Base-by-base conservation (phyloP, 108 stramenopile species). In the Stephanodiscus minutulus region DNA sequence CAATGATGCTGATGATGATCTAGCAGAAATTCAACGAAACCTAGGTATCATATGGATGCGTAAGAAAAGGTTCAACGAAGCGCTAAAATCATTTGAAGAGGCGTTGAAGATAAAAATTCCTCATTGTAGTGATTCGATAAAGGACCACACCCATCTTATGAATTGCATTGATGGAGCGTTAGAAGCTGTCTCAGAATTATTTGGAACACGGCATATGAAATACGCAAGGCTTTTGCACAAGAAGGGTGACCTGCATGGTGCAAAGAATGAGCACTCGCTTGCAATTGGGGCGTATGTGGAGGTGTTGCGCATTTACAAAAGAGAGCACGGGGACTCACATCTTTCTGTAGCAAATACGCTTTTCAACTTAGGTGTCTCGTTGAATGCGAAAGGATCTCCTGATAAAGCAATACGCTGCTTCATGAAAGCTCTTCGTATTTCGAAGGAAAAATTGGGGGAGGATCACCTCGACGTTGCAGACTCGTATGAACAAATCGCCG, bases 401-500 rank as follows among this genome's bases (percentile, higher is more conserved):
- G 81, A 84, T 0, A 81, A 81, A 48, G 83, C 79, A n/a, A 54
- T 84, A 11, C 62, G 67, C 43, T 84, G 81, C 44, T 78, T 85
- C 57, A 29, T 50, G 11, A 76, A 79, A 41, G 78, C 82, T 37
- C 70, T 82, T 21, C 61, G 66, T 28, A 77, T 82, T 22, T 70
- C 79, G 21, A 72, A 71, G 39, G 33, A 65, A 29, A 69, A 69
- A 47, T 52, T 85, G 28, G 84, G 80, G 5, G 79, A 85, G 54
- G 78, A 83, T 60, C 84, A 85, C 54, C 52, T 82, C 17, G 78
- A 85, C 46, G 68, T 83, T 43, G 84, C 84, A 50, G 84, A 85
- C 54, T 76, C 72, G 29, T 68, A 73, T n/a, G 72, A 79, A 53
- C 81, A 82, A 66, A 68, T 84, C n/a, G 81, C 76, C 9, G 48